Evolutionary conservation across 176 grass and related monocot species (phyloP).

Genomic region (Bonia amplexicaulis): DNA sequence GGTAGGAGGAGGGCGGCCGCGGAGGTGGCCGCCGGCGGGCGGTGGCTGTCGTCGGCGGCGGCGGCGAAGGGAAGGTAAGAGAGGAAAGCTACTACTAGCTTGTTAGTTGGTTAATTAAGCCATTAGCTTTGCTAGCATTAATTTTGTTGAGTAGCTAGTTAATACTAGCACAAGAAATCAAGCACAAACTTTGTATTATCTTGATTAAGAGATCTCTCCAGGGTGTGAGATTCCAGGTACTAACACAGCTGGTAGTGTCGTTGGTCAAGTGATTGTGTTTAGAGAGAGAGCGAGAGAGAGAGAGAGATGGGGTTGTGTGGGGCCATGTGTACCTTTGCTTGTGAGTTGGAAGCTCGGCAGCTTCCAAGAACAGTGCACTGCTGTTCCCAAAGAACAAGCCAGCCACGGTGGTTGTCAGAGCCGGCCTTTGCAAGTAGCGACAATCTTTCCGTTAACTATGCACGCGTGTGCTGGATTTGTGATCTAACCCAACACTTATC

Average conservation of each 20-base stretch:
- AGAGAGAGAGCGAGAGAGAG: neutral
- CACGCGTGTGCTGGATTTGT: conserved; percentile 1
- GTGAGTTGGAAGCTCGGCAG: conserved; percentile 43
- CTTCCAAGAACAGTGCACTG: conserved; percentile 35
- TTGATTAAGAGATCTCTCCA: conserved; percentile 14
- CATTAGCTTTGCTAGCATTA: neutral
- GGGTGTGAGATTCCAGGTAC: conserved; percentile 11
- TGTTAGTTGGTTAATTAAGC: neutral
- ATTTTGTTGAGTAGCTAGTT: neutral
- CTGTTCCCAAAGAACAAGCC: conserved; percentile 29
- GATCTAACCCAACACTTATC: neutral
- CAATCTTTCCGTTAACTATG: conserved; percentile 11
- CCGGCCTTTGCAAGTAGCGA: conserved; percentile 1
- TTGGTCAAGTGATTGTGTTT: neutral
- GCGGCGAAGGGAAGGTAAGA: conserved; percentile 29
- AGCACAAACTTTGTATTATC: neutral
- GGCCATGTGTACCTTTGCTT: neutral
- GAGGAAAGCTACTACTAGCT: neutral
- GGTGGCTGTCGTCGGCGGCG: conserved; percentile 28
- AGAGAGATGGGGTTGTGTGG: neutral
- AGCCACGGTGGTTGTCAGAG: conserved; percentile 15
- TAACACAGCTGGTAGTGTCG: neutral
- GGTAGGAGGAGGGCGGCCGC: neutral
- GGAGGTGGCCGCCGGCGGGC: neutral
- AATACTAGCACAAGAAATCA: neutral